Conservation (phyloP, 202 grass and related monocot genomes). For the Carex sylvatica region DNA sequence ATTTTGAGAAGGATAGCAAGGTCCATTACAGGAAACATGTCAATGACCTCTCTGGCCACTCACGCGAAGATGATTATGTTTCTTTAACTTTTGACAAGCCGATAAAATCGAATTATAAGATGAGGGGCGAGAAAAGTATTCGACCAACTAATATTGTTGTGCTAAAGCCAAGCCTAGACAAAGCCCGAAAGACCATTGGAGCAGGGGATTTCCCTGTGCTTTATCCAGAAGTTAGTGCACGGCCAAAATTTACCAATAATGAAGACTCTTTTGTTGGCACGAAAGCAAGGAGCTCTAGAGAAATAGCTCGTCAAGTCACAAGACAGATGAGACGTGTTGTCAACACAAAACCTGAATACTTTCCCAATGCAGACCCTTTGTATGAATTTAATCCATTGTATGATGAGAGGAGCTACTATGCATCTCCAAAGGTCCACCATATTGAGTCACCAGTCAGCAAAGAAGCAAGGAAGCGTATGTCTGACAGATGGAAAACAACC, state of each 20-base stretch:
- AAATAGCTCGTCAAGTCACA: conserved; percentile 70
- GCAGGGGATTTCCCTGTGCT: conserved; percentile 23
- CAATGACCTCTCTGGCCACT: conserved; percentile 27
- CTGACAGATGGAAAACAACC: conserved; percentile 72
- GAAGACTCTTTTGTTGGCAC: conserved; percentile 13
- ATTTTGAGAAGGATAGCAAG: conserved; percentile 28
- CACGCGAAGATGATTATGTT: conserved; percentile 46
- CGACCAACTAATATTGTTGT: conserved; percentile 74
- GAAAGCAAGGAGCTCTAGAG: conserved; percentile 63
- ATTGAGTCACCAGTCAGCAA: conserved; percentile 72
- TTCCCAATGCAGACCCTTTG: conserved; percentile 28
- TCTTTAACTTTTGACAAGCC: conserved; percentile 51
- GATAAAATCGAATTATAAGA: conserved; percentile 48
- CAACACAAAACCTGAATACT: conserved; percentile 29
- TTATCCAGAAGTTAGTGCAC: conserved; percentile 26
- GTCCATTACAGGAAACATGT: conserved; percentile 45
- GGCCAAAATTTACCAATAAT: conserved; percentile 7
- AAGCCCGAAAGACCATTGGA: conserved; percentile 46
- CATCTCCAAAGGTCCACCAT: conserved; percentile 44
- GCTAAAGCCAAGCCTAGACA: conserved; percentile 72
- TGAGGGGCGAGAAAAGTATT: conserved; percentile 36
- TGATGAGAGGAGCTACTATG: conserved; percentile 47
- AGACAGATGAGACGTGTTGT: conserved; percentile 63
- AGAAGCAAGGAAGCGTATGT: conserved; percentile 86
- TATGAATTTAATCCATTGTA: conserved; percentile 29